Base-by-base conservation (phyloP, 176 grass and related monocot genomes). In the Saccharum officinarum region DNA sequence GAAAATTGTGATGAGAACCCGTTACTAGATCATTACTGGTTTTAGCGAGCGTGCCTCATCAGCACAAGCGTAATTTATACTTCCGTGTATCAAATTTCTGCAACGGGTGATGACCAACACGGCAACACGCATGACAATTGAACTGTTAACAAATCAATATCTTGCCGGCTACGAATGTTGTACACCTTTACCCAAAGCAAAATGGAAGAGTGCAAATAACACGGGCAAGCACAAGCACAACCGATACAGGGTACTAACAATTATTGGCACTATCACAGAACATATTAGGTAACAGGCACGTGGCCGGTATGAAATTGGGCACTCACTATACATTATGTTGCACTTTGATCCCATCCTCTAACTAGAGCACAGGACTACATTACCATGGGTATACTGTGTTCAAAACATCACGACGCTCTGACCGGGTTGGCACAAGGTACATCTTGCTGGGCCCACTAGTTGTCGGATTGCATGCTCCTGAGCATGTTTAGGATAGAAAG, bases 401-500 rank as follows among this genome's bases (percentile, higher is more conserved):
- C 76, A 54, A 82, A 67, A 77, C 14, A 66, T 65, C 64, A 5
- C 3, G 71, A 71, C 7, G 33, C 28, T 12, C n/a, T 81, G 70
- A 52, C 23, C 5, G 40, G 22, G 38, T 23, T 68, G 31, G 71
- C 67, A 62, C 67, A 78, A 55, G 45, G 62, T 31, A 42, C 25
- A 5, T 2, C 14, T 72, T 15, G 9, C 3, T 72, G 10, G 9
- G 17, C 41, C 25, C 55, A 49, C 85, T 93, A 95, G 63, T 84
- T 92, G 45, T 96, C 94, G 22, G 88, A 91, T 78, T 99, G 93
- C 86, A 94, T 82, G 67, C 86, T 92, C 73, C 82, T 91, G 75
- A 99, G 84, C 86, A 99, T 92, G 86, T 96, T 95, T 25, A 99
- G 88, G 76, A 99, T 91, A 45, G 86, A 73, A 61, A 99, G 88